phyloP scores from a whole-genome alignment of 208 protist genomes.

The Trypanosoma cruzi region DNA sequence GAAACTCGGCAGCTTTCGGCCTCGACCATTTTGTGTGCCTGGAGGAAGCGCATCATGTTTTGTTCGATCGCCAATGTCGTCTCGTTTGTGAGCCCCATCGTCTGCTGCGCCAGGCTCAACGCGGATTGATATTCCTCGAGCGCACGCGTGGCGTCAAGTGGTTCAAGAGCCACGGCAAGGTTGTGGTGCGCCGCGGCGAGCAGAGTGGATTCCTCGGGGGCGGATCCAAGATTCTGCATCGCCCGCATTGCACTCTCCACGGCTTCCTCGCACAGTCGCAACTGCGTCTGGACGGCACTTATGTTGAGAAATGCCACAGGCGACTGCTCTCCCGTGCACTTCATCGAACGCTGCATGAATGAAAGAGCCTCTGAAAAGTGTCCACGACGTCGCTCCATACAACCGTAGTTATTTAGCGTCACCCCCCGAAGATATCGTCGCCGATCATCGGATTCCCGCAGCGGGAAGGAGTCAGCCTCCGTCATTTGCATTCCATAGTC shows the following conservation, averaged over 20 bases:
- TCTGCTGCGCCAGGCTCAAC: conserved; percentile 42
- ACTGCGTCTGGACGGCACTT: conserved; percentile 85
- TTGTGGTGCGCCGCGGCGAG: conserved; percentile 92
- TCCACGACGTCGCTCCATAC: conserved; percentile 86
- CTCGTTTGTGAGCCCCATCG: conserved; percentile 49
- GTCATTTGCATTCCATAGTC: conserved; percentile 76
- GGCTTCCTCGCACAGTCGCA: conserved; percentile 79
- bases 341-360: conserved; percentile 81
- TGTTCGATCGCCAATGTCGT: conserved; percentile 67
- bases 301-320: conserved; percentile 91
- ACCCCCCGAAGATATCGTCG: conserved; percentile 79
- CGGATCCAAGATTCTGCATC: conserved; percentile 60
- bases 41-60: conserved; percentile 76
- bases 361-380: conserved; percentile 72
- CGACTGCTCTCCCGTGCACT: conserved; percentile 70
- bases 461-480: conserved; percentile 56
- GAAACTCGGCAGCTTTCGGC: neutral
- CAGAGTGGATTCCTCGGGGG: conserved; percentile 78
- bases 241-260: conserved; percentile 66
- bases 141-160: conserved; percentile 54
- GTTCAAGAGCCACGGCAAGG: conserved; percentile 90
- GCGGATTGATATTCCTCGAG: conserved; percentile 82
- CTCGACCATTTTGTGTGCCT: neutral
- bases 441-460: conserved; percentile 55
- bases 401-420: conserved; percentile 91